phyloP scores from a whole-genome alignment of 2,329 filamentous ascomycete genomes.

The Knoxdaviesia capensis region DNA sequence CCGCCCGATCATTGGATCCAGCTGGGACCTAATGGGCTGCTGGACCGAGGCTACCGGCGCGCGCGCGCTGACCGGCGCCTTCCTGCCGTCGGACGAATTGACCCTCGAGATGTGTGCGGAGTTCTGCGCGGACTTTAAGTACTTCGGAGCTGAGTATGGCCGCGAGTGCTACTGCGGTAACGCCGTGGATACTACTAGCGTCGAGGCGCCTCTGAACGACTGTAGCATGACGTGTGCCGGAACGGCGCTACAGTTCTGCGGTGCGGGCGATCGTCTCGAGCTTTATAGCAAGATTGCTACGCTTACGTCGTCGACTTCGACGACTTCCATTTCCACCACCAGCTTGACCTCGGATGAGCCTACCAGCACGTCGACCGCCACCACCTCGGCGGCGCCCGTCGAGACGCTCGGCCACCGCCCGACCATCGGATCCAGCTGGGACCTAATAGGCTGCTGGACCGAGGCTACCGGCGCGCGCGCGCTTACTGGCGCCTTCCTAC shows the following conservation, averaged over 20 bases:
- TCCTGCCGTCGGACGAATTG: slow-evolving; percentile 13
- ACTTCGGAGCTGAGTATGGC: slow-evolving; percentile 11
- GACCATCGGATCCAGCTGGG: slow-evolving; percentile 14
- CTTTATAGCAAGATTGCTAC: slow-evolving; percentile 11
- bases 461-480: slow-evolving; percentile 14
- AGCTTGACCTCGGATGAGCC: no score
- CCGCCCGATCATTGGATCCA: slow-evolving; percentile 13
- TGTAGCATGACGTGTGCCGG: slow-evolving; percentile 4
- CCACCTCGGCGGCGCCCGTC: slow-evolving; percentile 11
- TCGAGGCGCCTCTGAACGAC: slow-evolving; percentile 1
- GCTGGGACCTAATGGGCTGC: slow-evolving; percentile 17
- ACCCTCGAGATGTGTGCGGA: slow-evolving; percentile 17
- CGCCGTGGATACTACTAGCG: slow-evolving; percentile 12
- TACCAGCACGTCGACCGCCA: slow-evolving; percentile 12
- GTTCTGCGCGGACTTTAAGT: slow-evolving; percentile 18
- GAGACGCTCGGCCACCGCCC: slow-evolving; percentile 12
- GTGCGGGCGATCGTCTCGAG: slow-evolving; percentile 7
- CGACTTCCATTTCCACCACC: no score
- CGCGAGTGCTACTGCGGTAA: slow-evolving; percentile 12
- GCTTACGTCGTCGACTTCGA: background rate
- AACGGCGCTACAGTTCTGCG: slow-evolving; percentile 1
- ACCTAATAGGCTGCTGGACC: slow-evolving; percentile 17
- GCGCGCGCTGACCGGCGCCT: slow-evolving; percentile 12
- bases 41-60: slow-evolving; percentile 13
- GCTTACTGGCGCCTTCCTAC: slow-evolving; percentile 11